Evolutionary conservation across 345 rosid species (phyloP).

Genomic region (Euclidium syriacum): DNA sequence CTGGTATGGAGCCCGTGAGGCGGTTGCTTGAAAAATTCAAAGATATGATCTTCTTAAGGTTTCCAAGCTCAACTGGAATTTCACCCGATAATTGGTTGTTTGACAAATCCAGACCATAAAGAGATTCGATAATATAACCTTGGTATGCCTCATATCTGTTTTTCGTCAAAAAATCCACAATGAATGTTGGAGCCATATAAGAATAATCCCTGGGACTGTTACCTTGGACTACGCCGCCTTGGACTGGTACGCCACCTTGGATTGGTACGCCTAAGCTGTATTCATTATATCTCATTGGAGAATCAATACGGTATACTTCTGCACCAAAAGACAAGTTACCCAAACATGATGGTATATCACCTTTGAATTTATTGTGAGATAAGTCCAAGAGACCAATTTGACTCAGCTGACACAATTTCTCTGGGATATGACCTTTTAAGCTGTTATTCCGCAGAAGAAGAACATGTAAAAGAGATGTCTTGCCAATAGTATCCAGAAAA

Average conservation of each 20-base stretch:
- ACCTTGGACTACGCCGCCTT: too few relatives aligned
- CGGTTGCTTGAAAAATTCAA: constrained; percentile 44
- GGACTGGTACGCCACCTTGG: too few relatives aligned
- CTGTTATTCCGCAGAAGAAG: constrained; percentile 61
- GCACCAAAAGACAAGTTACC: constrained; percentile 13
- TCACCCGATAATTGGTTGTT: constrained; percentile 46
- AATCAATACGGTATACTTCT: not conserved
- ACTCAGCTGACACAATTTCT: constrained; percentile 10
- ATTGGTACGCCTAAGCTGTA: too few relatives aligned
- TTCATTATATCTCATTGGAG: too few relatives aligned
- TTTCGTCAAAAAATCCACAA: constrained; percentile 16
- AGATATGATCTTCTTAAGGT: constrained; percentile 37
- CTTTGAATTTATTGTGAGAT: constrained; percentile 19
- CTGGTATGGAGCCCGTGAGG: constrained; percentile 52
- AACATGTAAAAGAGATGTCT: constrained; percentile 45
- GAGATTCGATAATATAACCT: constrained; percentile 29
- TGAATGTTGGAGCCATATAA: not conserved
- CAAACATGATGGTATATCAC: constrained; percentile 15
- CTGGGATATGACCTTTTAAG: constrained; percentile 42
- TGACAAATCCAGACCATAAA: constrained; percentile 52
- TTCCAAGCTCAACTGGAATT: constrained; percentile 47
- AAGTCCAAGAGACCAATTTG: constrained; percentile 16
- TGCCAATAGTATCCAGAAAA: constrained; percentile 41
- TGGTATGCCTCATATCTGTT: constrained; percentile 11
- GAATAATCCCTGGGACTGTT: not conserved